Conservation (phyloP, 192 early-diverging fungal genomes). For the Mortierella hygrophila region DNA sequence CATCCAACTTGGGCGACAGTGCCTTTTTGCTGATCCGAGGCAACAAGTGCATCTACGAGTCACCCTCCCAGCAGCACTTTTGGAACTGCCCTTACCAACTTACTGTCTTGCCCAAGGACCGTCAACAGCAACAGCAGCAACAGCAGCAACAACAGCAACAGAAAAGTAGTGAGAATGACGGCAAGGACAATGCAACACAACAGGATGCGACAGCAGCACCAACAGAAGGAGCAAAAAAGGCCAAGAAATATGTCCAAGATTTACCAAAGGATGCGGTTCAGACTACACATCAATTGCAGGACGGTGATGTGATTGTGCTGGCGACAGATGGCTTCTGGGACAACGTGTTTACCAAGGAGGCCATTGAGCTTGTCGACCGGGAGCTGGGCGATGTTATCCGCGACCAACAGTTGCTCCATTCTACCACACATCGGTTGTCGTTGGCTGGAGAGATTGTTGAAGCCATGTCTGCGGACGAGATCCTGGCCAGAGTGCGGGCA, state of each 20-base stretch:
- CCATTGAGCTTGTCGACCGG: conserved; percentile 62
- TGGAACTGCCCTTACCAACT: conserved; percentile 76
- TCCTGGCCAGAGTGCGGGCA: conserved; percentile 57
- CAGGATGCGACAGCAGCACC: neutral
- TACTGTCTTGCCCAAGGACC: conserved; percentile 63
- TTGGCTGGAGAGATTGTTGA: neutral
- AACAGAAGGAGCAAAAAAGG: neutral
- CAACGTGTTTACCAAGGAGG: conserved; percentile 69
- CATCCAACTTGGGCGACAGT: conserved; percentile 68
- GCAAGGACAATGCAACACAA: neutral
- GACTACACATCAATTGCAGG: conserved; percentile 63
- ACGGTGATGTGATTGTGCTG: conserved; percentile 69
- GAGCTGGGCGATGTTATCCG: conserved; percentile 56
- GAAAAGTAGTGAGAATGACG: neutral
- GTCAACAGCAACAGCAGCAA: conserved; percentile 57
- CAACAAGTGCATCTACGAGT: conserved; percentile 67
- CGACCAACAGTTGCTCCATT: conserved; percentile 5
- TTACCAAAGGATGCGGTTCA: conserved; percentile 67
- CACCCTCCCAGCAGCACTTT: conserved; percentile 71
- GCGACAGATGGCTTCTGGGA: conserved; percentile 74
- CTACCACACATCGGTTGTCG: neutral
- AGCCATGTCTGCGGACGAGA: conserved; percentile 44
- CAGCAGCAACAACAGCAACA: conserved; percentile 5
- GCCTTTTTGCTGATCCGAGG: conserved; percentile 69
- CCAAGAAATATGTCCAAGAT: conserved; percentile 60